Conservation (phyloP, 371 early-diverging fungal genomes). For the Syncephalastrum contaminatum region DNA sequence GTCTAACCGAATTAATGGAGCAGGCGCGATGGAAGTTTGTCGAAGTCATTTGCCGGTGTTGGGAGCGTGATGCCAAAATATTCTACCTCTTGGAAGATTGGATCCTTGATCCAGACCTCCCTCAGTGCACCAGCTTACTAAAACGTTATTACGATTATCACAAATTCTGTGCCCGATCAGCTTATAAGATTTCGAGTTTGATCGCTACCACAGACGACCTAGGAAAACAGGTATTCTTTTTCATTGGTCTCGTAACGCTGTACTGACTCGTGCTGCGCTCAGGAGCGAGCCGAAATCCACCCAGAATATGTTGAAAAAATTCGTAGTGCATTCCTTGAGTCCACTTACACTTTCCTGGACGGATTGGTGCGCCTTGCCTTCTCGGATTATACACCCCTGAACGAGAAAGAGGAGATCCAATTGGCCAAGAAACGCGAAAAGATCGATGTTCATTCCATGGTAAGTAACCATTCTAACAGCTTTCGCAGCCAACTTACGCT, state of each 20-base stretch:
- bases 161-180: slow-evolving; percentile 68
- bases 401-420: slow-evolving; percentile 37
- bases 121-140: slow-evolving; percentile 63
- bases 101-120: slow-evolving; percentile 72
- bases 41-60: slow-evolving; percentile 51
- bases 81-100: slow-evolving; percentile 88
- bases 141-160: slow-evolving; percentile 71
- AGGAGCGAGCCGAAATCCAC: slow-evolving; percentile 20
- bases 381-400: slow-evolving; percentile 48
- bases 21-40: slow-evolving; percentile 56
- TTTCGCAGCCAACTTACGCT: slow-evolving; percentile 12
- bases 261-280: not conserved
- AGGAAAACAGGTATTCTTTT: slow-evolving; percentile 6
- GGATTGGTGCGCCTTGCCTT: slow-evolving; percentile 68
- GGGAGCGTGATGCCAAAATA: slow-evolving; percentile 73
- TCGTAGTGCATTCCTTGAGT: slow-evolving; percentile 61
- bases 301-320: slow-evolving; percentile 54
- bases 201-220: slow-evolving; percentile 46
- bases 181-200: slow-evolving; percentile 57
- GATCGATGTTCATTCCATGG: slow-evolving; percentile 47
- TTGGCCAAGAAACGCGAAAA: slow-evolving; percentile 38
- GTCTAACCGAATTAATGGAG: slow-evolving; percentile 53
- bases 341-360: slow-evolving; percentile 68
- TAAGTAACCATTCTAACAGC: slow-evolving; percentile 6
- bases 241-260: not conserved